These are phyloP conservation scores for Vitis vinifera DNA, from an alignment of 164 flowering plant genomes.

Conservation along the genomic window DNA sequence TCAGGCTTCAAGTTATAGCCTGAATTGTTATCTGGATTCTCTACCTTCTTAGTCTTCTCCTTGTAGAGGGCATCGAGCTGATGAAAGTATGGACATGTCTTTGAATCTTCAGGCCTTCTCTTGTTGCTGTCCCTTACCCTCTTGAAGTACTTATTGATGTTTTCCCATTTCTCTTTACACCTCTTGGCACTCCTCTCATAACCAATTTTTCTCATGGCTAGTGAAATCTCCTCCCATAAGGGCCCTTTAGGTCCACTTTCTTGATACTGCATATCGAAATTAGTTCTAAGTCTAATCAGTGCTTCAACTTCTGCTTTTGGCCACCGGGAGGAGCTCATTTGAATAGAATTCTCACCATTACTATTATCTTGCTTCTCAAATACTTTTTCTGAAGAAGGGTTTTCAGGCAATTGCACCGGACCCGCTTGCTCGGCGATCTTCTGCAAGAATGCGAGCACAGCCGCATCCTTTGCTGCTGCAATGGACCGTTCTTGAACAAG, in stretches of 20 bases:
- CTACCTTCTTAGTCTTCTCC: conserved; percentile 24
- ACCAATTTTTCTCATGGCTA: conserved; percentile 51
- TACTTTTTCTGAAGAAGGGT: conserved; percentile 15
- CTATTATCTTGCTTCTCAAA: conserved; percentile 11
- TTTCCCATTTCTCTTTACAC: conserved; percentile 81
- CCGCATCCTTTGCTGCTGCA: conserved; percentile 69
- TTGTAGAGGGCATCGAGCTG: conserved; percentile 58
- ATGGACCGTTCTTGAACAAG: conserved; percentile 54
- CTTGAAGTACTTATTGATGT: conserved; percentile 74
- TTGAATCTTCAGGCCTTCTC: conserved; percentile 56
- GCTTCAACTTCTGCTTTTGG: conserved; percentile 71
- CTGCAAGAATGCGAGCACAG: conserved; percentile 54
- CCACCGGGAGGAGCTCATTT: conserved; percentile 49
- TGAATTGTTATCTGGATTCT: conserved; percentile 10
- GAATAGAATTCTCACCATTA: conserved; percentile 6
- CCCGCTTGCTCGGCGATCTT: conserved; percentile 33
- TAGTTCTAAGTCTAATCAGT: conserved; percentile 44
- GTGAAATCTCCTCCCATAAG: conserved; percentile 68
- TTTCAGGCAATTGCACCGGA: conserved; percentile 21
- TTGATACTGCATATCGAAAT: conserved; percentile 38
- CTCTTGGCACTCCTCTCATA: conserved; percentile 56
- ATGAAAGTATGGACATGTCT: conserved; percentile 68
- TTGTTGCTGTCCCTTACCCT: conserved; percentile 60
- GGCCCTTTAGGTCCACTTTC: conserved; percentile 60
- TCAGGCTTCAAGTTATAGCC: conserved; percentile 34